Conservation (phyloP, 345 rosid genomes). For the Eucalyptus regnans region DNA sequence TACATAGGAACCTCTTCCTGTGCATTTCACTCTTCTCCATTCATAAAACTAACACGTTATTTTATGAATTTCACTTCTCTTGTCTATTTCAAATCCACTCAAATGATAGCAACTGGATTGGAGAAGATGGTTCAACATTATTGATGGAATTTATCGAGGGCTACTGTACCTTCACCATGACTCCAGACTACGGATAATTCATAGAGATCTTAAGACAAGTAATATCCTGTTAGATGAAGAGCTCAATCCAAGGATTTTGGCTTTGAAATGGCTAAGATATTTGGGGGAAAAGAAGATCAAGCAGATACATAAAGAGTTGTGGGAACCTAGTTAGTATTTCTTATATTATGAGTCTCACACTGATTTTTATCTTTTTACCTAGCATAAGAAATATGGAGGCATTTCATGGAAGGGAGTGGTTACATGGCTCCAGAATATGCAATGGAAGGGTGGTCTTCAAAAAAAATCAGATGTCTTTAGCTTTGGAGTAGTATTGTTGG, state of each 20-base stretch:
- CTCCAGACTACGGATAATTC: slow-evolving; percentile 36
- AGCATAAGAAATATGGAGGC: background rate
- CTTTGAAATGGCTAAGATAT: slow-evolving; percentile 8
- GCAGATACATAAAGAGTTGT: slow-evolving; percentile 29
- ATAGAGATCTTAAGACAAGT: slow-evolving; percentile 34
- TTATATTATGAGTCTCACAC: background rate
- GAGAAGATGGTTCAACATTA: slow-evolving; percentile 21
- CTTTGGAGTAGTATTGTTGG: slow-evolving; percentile 28
- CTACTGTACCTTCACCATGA: slow-evolving; percentile 39
- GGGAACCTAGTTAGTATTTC: slow-evolving; percentile 23
- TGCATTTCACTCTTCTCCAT: background rate
- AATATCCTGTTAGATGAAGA: slow-evolving; percentile 41
- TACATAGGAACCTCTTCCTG: background rate
- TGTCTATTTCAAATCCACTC: slow-evolving; percentile 7
- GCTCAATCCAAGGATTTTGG: slow-evolving; percentile 30
- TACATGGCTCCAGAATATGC: slow-evolving; percentile 48
- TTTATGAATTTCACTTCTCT: slow-evolving; percentile 4
- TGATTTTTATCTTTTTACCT: background rate
- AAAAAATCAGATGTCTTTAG: slow-evolving; percentile 30
- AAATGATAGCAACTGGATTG: slow-evolving; percentile 12
- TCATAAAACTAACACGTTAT: background rate
- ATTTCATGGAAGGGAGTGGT: slow-evolving; percentile 3
- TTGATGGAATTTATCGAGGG: slow-evolving; percentile 35
- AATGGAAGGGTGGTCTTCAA: slow-evolving; percentile 24
- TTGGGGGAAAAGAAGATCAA: slow-evolving; percentile 17